These are phyloP conservation scores for Musa troglodytarum DNA, from an alignment of 176 grass and related monocot species.

Conservation along the genomic window DNA sequence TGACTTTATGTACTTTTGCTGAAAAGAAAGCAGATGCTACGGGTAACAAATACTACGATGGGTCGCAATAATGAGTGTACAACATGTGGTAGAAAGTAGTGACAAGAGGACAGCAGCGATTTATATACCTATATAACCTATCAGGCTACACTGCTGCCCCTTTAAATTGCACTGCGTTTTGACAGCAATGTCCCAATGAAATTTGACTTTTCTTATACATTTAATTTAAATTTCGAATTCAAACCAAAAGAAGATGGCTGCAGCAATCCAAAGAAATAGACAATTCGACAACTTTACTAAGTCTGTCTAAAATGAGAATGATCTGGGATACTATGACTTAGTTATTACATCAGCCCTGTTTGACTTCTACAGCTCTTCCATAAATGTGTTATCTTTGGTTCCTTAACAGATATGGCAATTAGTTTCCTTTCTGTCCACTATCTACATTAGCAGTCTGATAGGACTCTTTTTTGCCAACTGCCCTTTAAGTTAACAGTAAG, in stretches of 20 bases:
- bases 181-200: neutral
- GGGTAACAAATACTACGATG: neutral
- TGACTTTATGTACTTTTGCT: neutral
- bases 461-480: no score
- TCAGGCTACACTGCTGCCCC: neutral
- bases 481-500: no score
- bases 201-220: neutral
- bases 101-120: neutral
- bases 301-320: no score
- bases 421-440: no score
- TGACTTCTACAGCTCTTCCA: no score
- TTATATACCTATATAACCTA: neutral
- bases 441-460: no score
- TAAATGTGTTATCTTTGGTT: no score
- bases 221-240: conserved; percentile 6
- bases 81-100: neutral
- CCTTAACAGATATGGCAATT: no score
- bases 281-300: no score
- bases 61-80: neutral
- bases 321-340: no score
- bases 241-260: neutral
- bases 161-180: neutral
- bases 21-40: neutral
- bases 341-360: no score
- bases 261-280: no score